These are phyloP conservation scores for Pythium sp. DNA, from an alignment of 352 stramenopile genomes.

Conservation along the genomic window DNA sequence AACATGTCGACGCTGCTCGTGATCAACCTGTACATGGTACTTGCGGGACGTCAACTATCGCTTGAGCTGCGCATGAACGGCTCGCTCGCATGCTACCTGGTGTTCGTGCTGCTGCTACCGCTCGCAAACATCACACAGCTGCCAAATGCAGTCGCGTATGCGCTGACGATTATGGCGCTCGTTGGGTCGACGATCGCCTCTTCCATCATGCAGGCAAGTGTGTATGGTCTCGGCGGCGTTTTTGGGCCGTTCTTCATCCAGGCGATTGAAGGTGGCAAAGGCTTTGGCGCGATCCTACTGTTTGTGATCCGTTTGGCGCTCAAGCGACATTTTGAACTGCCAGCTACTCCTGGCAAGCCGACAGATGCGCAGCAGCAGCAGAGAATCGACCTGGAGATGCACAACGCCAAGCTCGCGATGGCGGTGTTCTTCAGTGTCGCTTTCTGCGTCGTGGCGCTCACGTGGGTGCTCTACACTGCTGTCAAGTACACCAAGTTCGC, in stretches of 20 bases:
- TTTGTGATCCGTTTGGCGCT: conserved; percentile 58
- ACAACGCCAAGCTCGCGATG: conserved; percentile 45
- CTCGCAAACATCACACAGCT: conserved; percentile 59
- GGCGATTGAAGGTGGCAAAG: conserved; percentile 76
- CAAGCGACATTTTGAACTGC: conserved; percentile 48
- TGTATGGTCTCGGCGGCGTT: conserved; percentile 75
- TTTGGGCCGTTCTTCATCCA: conserved; percentile 78
- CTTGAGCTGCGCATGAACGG: conserved; percentile 56
- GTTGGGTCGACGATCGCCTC: conserved; percentile 63
- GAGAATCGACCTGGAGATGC: background rate
- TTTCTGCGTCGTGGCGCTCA: conserved; percentile 47
- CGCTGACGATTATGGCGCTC: conserved; percentile 54
- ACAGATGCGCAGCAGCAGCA: conserved; percentile 14
- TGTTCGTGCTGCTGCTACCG: conserved; percentile 56
- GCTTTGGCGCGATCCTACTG: conserved; percentile 69
- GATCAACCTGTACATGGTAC: conserved; percentile 79
- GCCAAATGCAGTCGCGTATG: conserved; percentile 43
- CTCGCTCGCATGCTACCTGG: conserved; percentile 48
- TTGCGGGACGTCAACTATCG: conserved; percentile 59
- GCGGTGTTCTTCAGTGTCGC: conserved; percentile 66
- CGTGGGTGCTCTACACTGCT: conserved; percentile 50
- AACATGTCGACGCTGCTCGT: conserved; percentile 84
- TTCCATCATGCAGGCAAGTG: conserved; percentile 68
- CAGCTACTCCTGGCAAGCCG: background rate
- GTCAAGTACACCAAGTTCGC: conserved; percentile 58